Conservation (phyloP, 495 filamentous ascomycete genomes). For the Xylaria grammica region DNA sequence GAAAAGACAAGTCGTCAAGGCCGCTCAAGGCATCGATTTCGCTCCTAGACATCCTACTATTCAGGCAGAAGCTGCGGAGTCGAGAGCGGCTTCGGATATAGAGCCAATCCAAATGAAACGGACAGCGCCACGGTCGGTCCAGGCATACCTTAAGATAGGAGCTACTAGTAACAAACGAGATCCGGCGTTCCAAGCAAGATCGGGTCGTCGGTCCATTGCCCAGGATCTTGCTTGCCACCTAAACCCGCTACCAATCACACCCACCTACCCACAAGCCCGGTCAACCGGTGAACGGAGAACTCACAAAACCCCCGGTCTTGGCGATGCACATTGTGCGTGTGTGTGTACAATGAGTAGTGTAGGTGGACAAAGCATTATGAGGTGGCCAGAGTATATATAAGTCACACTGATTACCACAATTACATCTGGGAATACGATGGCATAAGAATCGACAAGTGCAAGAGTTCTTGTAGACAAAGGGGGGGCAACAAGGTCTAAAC, state of each 20-base stretch:
- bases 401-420: background rate
- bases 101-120: slow-evolving; percentile 5
- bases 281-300: background rate
- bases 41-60: background rate
- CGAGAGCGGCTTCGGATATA: slow-evolving; percentile 6
- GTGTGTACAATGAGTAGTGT: background rate
- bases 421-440: too few relatives aligned
- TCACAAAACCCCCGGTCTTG: slow-evolving; percentile 5
- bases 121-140: background rate
- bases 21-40: background rate
- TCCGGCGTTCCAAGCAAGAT: background rate
- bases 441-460: too few relatives aligned
- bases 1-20: slow-evolving; percentile 1
- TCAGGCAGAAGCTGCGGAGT: background rate
- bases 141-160: background rate
- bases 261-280: background rate
- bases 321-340: background rate
- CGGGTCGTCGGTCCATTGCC: background rate
- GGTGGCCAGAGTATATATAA: background rate
- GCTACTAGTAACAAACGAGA: background rate
- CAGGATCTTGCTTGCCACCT: slow-evolving; percentile 3
- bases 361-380: background rate
- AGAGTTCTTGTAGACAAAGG: too few relatives aligned
- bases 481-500: too few relatives aligned
- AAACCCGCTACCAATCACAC: slow-evolving; percentile 4